Conservation (phyloP, 2,329 filamentous ascomycete species). For the Aspergillus ruber region DNA sequence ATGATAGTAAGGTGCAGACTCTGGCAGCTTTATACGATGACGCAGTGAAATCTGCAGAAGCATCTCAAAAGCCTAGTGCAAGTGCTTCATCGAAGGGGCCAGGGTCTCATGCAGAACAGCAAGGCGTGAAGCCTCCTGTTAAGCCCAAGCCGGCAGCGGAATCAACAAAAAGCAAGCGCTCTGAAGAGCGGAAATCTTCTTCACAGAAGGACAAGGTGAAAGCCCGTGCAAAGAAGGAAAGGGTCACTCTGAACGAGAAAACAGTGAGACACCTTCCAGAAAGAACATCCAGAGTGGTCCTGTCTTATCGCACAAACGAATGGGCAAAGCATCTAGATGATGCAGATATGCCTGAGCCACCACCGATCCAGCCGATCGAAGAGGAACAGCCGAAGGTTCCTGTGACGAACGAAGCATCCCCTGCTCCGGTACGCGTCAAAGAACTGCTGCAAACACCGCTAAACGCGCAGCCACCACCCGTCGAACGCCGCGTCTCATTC, state of each 20-base stretch:
- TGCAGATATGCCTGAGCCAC: constrained; percentile 65
- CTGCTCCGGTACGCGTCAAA: constrained; percentile 57
- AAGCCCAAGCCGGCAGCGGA: not conserved
- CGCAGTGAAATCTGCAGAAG: not conserved
- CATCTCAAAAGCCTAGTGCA: not conserved
- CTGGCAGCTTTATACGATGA: not conserved
- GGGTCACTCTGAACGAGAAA: constrained; percentile 24
- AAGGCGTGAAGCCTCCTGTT: not conserved
- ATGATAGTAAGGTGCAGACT: not conserved
- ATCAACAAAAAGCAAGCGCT: not conserved
- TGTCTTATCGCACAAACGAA: constrained; percentile 86
- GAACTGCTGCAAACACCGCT: constrained; percentile 60
- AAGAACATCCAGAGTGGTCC: constrained; percentile 67
- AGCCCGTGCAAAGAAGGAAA: constrained; percentile 11
- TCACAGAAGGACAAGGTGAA: constrained; percentile 2
- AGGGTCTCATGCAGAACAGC: not conserved
- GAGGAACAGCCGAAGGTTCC: constrained; percentile 26
- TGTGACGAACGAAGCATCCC: constrained; percentile 40
- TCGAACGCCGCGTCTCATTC: constrained; percentile 12
- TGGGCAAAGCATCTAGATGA: constrained; percentile 85
- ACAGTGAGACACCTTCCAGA: constrained; percentile 56
- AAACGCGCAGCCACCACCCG: constrained; percentile 41
- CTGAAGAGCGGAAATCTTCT: constrained; percentile 1
- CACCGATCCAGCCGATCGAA: constrained; percentile 39
- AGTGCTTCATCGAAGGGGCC: not conserved